phyloP scores from a whole-genome alignment of 306 rosid genomes.

The Dalbergia cultrata region DNA sequence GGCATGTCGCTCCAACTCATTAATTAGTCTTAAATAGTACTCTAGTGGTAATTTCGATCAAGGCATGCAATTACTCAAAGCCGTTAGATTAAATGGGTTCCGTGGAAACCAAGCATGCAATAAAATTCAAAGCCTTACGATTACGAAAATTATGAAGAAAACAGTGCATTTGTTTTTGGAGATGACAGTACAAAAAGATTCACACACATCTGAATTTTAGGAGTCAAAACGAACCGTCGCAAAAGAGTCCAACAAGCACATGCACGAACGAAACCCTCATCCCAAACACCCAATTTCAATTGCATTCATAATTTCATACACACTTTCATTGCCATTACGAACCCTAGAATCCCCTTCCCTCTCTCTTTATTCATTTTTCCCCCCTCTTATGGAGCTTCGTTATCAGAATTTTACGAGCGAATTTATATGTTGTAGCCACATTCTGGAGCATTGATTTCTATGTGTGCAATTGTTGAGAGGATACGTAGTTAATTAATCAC shows the following conservation, averaged over 20 bases:
- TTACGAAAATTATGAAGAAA: no score
- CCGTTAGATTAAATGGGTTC: no score
- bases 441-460: neutral
- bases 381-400: no score
- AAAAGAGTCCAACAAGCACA: neutral
- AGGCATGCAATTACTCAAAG: no score
- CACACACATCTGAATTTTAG: neutral
- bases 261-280: no score
- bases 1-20: no score
- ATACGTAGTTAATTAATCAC: constrained; percentile 8
- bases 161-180: no score
- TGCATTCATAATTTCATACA: neutral
- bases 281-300: neutral
- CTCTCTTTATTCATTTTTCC: neutral
- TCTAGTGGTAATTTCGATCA: no score
- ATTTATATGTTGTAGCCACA: neutral
- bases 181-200: no score
- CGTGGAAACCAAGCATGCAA: no score
- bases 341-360: constrained; percentile 4
- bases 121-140: no score
- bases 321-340: neutral
- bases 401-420: neutral
- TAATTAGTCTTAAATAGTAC: no score
- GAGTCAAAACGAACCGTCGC: neutral
- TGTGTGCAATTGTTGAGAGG: neutral